Conservation (phyloP, 768 basidiomycete genomes). For the Tricholoma furcatifolium region DNA sequence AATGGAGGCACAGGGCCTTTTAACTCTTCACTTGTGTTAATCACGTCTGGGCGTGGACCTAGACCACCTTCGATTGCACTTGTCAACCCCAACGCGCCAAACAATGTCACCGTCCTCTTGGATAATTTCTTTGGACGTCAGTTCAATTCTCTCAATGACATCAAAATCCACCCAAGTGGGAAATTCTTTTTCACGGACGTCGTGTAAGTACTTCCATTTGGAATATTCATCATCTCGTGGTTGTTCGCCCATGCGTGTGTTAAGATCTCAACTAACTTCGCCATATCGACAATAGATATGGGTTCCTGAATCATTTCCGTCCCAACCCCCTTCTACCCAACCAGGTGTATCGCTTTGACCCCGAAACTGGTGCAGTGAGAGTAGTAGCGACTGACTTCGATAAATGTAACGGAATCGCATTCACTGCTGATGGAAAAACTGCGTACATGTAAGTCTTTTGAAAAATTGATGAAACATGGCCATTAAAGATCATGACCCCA, state of each 20-base stretch:
- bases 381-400: conserved; percentile 79
- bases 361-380: conserved; percentile 58
- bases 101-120: conserved; percentile 66
- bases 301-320: conserved; percentile 65
- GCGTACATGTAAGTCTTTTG: conserved; percentile 54
- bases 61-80: conserved; percentile 62
- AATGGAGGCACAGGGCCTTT: conserved; percentile 69
- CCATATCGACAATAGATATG: conserved; percentile 43
- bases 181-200: conserved; percentile 77
- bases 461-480: not conserved
- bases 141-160: conserved; percentile 81
- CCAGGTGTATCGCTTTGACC: conserved; percentile 79
- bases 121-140: conserved; percentile 81
- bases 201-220: conserved; percentile 39
- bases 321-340: conserved; percentile 63
- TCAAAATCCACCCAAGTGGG: conserved; percentile 71
- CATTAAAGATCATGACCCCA: not conserved
- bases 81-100: conserved; percentile 61
- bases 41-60: conserved; percentile 64
- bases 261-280: not conserved
- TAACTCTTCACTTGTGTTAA: conserved; percentile 55
- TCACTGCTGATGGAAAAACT: conserved; percentile 60
- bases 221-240: not conserved
- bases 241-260: not conserved
- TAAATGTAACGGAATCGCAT: conserved; percentile 72